These are phyloP conservation scores for Xylariaceae sp. DNA, from an alignment of 2,329 filamentous ascomycete species.

Conservation along the genomic window DNA sequence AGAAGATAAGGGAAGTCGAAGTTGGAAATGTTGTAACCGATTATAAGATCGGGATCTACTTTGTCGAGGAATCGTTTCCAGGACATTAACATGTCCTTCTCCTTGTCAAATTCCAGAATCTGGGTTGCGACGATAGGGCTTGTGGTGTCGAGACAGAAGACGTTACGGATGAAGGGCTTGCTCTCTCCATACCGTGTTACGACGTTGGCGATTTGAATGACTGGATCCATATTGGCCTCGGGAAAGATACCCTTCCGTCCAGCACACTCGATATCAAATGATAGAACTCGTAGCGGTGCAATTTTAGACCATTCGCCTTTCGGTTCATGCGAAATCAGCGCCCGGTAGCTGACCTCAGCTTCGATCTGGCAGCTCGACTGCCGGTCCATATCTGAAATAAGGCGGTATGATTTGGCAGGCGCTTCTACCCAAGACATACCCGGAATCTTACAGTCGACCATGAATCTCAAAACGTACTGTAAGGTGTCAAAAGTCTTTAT, in stretches of 20 bases:
- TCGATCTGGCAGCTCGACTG: constrained; percentile 98
- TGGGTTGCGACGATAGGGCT: constrained; percentile 94
- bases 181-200: constrained; percentile 92
- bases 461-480: constrained; percentile 91
- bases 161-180: constrained; percentile 93
- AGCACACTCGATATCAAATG: constrained; percentile 98
- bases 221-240: constrained; percentile 83
- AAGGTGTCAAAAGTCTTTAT: constrained; percentile 94
- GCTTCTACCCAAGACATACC: constrained; percentile 98
- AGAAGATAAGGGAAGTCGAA: constrained; percentile 98
- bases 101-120: constrained; percentile 74
- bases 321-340: constrained; percentile 81
- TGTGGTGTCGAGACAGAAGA: constrained; percentile 90
- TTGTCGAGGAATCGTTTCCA: constrained; percentile 89
- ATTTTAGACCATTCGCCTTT: constrained; percentile 98
- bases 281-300: constrained; percentile 86
- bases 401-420: constrained; percentile 65
- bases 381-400: constrained; percentile 61
- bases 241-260: constrained; percentile 97
- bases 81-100: constrained; percentile 84
- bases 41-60: constrained; percentile 95
- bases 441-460: constrained; percentile 93
- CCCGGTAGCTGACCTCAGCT: constrained; percentile 74
- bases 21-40: constrained; percentile 97
- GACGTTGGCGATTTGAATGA: constrained; percentile 97